Evolutionary conservation across 2,329 filamentous ascomycete genomes (phyloP).

Genomic region (Mycosphaerella arachidis): DNA sequence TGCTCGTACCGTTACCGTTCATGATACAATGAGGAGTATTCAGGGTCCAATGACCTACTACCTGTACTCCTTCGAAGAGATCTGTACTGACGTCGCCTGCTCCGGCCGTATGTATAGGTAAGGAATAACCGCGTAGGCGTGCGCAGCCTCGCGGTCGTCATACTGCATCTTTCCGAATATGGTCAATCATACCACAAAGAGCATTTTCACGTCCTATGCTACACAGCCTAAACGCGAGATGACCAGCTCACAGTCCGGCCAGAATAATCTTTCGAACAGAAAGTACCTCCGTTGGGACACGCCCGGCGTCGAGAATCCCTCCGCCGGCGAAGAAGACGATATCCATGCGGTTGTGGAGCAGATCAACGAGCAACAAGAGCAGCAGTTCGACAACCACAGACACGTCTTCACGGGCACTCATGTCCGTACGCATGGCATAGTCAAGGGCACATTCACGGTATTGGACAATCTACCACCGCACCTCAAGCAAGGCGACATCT

Average conservation of each 20-base stretch:
- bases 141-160: not conserved
- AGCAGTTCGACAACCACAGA: conserved; percentile 41
- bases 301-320: conserved; percentile 38
- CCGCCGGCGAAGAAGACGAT: conserved; percentile 40
- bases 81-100: too few relatives aligned
- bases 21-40: too few relatives aligned
- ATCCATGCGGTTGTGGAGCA: conserved; percentile 44
- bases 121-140: not conserved
- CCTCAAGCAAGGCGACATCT: conserved; percentile 42
- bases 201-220: conserved; percentile 14
- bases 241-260: not conserved
- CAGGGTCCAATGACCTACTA: too few relatives aligned
- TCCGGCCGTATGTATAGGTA: not conserved
- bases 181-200: conserved; percentile 14
- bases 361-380: conserved; percentile 45
- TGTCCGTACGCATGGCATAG: conserved; percentile 45
- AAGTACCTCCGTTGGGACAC: conserved; percentile 17
- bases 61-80: too few relatives aligned
- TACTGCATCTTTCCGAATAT: not conserved
- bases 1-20: too few relatives aligned
- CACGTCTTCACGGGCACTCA: conserved; percentile 42
- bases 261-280: conserved; percentile 5
- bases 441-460: conserved; percentile 46
- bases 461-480: conserved; percentile 40
- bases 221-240: conserved; percentile 1